These are phyloP conservation scores for Albifimbria verrucaria DNA, from an alignment of 2,329 filamentous ascomycete genomes.

Conservation along the genomic window DNA sequence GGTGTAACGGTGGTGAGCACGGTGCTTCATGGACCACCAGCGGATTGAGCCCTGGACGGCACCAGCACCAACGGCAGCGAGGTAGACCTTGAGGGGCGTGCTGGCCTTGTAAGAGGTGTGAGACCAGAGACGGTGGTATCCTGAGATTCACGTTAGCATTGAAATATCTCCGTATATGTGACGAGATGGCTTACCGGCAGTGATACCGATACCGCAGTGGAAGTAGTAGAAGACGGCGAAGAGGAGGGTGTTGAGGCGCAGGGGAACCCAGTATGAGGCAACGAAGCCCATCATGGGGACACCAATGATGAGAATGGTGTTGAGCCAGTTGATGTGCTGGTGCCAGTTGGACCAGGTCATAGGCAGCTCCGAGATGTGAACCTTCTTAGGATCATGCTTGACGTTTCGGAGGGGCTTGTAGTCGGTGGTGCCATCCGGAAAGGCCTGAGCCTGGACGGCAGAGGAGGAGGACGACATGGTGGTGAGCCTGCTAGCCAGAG, in stretches of 20 bases:
- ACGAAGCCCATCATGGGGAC: constrained; percentile 73
- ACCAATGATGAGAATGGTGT: constrained; percentile 75
- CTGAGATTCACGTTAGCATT: constrained; percentile 11
- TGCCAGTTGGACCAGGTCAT: constrained; percentile 83
- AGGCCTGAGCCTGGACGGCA: constrained; percentile 37
- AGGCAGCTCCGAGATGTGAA: constrained; percentile 80
- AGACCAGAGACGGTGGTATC: constrained; percentile 72
- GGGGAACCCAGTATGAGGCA: constrained; percentile 73
- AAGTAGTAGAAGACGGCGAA: constrained; percentile 80
- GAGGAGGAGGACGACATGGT: constrained; percentile 36
- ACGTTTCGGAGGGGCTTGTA: constrained; percentile 46
- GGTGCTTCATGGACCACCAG: constrained; percentile 87
- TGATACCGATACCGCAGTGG: constrained; percentile 77
- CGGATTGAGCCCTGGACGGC: constrained; percentile 82
- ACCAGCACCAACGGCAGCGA: constrained; percentile 77
- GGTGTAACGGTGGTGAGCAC: constrained; percentile 87
- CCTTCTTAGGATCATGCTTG: constrained; percentile 61
- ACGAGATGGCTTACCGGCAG: constrained; percentile 54
- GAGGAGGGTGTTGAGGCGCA: constrained; percentile 67
- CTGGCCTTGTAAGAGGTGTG: constrained; percentile 80
- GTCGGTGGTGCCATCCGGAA: constrained; percentile 53
- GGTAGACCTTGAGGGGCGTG: constrained; percentile 74
- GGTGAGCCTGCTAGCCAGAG: background rate
- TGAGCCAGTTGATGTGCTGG: constrained; percentile 93
- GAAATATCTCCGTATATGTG: background rate